Evolutionary conservation across 257 asterid species (phyloP).

Genomic region (Orobanche coerulescens): DNA sequence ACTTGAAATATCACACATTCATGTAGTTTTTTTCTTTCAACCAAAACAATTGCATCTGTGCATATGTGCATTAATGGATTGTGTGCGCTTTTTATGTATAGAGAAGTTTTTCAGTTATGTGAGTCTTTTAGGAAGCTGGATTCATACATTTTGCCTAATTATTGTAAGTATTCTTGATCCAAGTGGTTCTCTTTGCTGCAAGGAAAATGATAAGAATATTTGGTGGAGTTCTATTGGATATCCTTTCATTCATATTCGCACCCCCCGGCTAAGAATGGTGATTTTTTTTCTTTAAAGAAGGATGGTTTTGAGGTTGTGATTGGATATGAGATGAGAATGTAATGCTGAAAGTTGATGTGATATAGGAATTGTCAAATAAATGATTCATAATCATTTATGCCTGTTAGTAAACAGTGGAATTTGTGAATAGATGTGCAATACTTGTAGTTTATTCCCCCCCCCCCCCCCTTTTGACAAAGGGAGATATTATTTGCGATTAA

Average conservation of each 20-base stretch:
- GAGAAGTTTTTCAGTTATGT: neutral
- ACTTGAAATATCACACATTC: neutral
- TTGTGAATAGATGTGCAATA: neutral
- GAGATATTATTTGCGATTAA: too few relatives aligned
- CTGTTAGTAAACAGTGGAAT: too few relatives aligned
- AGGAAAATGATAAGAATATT: neutral
- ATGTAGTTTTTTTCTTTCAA: neutral
- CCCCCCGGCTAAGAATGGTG: neutral
- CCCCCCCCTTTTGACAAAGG: too few relatives aligned
- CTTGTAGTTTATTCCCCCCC: neutral
- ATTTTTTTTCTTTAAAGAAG: neutral
- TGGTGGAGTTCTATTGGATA: neutral
- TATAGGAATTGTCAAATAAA: neutral
- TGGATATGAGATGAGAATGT: neutral
- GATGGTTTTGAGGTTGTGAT: neutral
- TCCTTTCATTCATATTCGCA: neutral
- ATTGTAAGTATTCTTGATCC: neutral
- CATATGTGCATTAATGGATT: neutral
- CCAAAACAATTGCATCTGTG: neutral
- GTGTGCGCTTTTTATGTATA: neutral
- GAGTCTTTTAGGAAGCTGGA: neutral
- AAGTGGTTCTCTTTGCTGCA: neutral
- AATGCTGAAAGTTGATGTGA: neutral
- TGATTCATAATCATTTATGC: too few relatives aligned
- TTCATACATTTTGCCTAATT: neutral